A percentile compares a stretch with the other conserved stretches of the same genome.
phyloP scores from a whole-genome alignment of 805 yeast genomes.

The Schwanniomyces pseudopolymorphus region DNA sequence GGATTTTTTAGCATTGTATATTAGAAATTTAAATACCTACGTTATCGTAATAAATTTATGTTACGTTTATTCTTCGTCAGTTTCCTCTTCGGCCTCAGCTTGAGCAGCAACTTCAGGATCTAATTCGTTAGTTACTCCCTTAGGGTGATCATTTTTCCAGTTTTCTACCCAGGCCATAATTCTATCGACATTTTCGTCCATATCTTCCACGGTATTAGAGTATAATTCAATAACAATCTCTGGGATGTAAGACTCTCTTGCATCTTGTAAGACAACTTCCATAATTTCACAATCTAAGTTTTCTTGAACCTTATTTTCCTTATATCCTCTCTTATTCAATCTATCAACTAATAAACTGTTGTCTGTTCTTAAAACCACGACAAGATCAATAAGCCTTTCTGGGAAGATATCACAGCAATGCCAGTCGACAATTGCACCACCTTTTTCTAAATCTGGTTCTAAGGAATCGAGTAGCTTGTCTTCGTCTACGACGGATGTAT shows the following conservation, averaged over 20 bases:
- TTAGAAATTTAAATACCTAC: background rate
- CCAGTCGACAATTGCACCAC: conserved; percentile 95
- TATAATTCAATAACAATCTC: conserved; percentile 79
- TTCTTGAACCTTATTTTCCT: conserved; percentile 80
- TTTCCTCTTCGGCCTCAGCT: conserved; percentile 7
- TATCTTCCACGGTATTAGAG: conserved; percentile 70
- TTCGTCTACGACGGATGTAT: conserved; percentile 88
- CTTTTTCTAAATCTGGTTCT: conserved; percentile 74
- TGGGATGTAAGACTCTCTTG: conserved; percentile 74
- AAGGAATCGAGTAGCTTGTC: conserved; percentile 80
- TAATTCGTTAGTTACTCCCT: conserved; percentile 33
- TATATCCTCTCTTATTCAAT: conserved; percentile 71
- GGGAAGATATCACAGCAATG: conserved; percentile 96
- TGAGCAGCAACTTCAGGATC: conserved; percentile 15
- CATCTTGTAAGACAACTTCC: conserved; percentile 88
- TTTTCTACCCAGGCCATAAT: conserved; percentile 69
- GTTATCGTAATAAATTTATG: conserved; percentile 2
- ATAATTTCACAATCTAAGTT: conserved; percentile 95
- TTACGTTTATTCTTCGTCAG: conserved; percentile 11
- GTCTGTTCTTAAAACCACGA: conserved; percentile 81
- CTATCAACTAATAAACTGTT: conserved; percentile 74
- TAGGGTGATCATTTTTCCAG: conserved; percentile 62
- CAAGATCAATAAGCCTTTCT: conserved; percentile 87
- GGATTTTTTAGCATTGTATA: conserved; percentile 1
- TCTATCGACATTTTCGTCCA: conserved; percentile 81